Evolutionary conservation across 2,329 filamentous ascomycete species (phyloP), one percentile per base, ranked within the genome.

Genomic region (Hypomyces perniciosus): DNA sequence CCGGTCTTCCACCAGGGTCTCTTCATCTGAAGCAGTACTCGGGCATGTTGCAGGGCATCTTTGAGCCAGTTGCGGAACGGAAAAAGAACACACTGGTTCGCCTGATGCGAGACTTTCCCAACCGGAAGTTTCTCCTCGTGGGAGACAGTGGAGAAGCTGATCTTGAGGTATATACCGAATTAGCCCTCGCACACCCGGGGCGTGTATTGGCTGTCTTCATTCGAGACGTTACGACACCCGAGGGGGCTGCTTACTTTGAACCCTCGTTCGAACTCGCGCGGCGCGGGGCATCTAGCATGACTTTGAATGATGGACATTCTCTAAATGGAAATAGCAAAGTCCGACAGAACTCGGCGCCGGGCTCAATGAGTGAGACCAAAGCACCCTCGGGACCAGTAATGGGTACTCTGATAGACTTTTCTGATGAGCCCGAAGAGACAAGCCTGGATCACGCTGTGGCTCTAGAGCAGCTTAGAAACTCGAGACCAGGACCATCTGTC

Each of bases 61-160:
- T 99, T 60, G 93, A 99, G 68, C 93, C 93, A 8, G 93, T 96
- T 0, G 90, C 92, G 0, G 95, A 99, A 68, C 78, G 92, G 52
- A 99, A 99, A 72, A 92, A 90, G 67, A 84, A 86, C 1, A 91
- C 90, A 0, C 74, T 99, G 2, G 90, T 95, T 56, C 85, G 84
- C 59, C 86, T 99, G 28, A 77, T 97, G 62, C 76, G 79, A 48
- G 95, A 99, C 65, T 99, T 99, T 59, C 93, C 93, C 0, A 79
- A 90, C 45, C 78, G 93, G 41, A 89, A 83, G 60, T 99, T 99
- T 62, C 81, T 99, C 3, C 77, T 99, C 2, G 87, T 97, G 8
- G 93, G 93, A 7, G 93, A 99, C 65, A 96, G 91, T 60, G 93
- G 95, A 35, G 93, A 99, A 69, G 93, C 92, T 6, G 95, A 99